Conservation (phyloP, 768 basidiomycete species). For the Suillus decipiens region DNA sequence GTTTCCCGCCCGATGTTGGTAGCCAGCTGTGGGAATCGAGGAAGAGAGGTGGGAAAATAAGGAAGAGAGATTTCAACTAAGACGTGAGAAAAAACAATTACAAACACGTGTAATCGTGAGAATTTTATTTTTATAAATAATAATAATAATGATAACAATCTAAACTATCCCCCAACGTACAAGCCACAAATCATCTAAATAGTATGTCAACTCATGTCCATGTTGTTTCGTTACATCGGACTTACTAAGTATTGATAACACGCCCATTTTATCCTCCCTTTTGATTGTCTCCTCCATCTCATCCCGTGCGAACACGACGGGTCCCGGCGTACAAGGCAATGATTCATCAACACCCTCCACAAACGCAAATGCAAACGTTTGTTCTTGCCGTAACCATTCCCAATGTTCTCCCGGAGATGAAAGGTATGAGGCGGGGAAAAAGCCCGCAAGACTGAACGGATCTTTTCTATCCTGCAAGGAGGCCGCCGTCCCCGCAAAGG, state of each 20-base stretch:
- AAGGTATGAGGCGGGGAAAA: conserved; percentile 43
- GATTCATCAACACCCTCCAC: conserved; percentile 20
- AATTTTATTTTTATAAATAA: conserved; percentile 20
- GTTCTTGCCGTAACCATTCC: conserved; percentile 42
- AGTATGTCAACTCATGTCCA: conserved; percentile 14
- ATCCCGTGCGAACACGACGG: conserved; percentile 32
- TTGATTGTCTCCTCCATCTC: conserved; percentile 39
- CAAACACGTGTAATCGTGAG: conserved; percentile 35
- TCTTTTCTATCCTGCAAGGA: conserved; percentile 38
- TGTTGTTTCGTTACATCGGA: conserved; percentile 16
- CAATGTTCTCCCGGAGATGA: conserved; percentile 33
- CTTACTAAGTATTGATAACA: conserved; percentile 45
- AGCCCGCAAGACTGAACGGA: conserved; percentile 49
- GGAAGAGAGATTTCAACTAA: conserved; percentile 16
- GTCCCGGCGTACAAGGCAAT: conserved; percentile 22
- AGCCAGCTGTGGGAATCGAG: conserved; percentile 48
- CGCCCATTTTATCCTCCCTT: conserved; percentile 52
- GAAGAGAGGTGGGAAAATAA: conserved; percentile 47
- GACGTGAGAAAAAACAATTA: conserved; percentile 18
- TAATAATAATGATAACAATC: neutral
- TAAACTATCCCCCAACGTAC: conserved; percentile 9
- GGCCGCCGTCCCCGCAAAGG: neutral
- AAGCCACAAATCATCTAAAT: conserved; percentile 6
- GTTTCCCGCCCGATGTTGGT: conserved; percentile 40
- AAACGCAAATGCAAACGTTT: conserved; percentile 6